Conservation (phyloP, 2,329 filamentous ascomycete species). For the Coniella lustricola region DNA sequence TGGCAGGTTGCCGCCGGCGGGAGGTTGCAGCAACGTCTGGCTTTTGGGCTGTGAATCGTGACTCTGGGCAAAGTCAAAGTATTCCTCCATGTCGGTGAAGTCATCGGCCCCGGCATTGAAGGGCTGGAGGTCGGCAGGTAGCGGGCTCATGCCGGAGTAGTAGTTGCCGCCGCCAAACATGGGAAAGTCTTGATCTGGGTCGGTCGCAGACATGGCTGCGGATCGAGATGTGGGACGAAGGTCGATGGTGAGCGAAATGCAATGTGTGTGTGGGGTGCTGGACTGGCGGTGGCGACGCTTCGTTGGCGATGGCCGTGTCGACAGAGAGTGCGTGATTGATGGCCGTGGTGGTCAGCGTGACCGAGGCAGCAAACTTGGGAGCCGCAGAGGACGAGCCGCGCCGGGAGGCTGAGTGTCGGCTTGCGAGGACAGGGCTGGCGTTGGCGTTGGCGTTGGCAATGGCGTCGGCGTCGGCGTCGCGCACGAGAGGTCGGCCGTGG, state of each 20-base stretch:
- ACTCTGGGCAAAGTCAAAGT: conserved; percentile 10
- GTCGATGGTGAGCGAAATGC: not conserved
- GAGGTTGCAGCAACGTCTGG: conserved; percentile 16
- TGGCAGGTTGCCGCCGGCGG: conserved; percentile 28
- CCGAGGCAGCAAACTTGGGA: too few relatives aligned
- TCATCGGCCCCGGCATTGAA: not conserved
- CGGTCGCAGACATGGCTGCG: conserved; percentile 10
- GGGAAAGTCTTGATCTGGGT: conserved; percentile 10
- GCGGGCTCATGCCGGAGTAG: conserved; percentile 1
- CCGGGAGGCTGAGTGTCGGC: conserved; percentile 3
- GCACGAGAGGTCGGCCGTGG: not conserved
- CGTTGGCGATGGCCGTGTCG: not conserved
- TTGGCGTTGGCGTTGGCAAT: too few relatives aligned
- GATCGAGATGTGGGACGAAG: not conserved
- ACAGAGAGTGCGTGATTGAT: not conserved
- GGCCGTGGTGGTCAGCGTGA: too few relatives aligned
- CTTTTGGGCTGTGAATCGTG: conserved; percentile 14
- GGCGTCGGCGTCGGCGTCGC: too few relatives aligned
- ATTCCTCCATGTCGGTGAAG: not conserved
- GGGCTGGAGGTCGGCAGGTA: conserved; percentile 3
- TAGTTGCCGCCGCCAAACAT: conserved; percentile 12
- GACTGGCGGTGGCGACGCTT: too few relatives aligned
- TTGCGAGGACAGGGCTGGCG: not conserved
- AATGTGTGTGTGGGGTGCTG: not conserved
- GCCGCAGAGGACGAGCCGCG: conserved; percentile 8